Percentiles rank a stretch among this genome's conserved stretches.
Conservation (phyloP, 164 flowering plant species). For the Buxus sempervirens region DNA sequence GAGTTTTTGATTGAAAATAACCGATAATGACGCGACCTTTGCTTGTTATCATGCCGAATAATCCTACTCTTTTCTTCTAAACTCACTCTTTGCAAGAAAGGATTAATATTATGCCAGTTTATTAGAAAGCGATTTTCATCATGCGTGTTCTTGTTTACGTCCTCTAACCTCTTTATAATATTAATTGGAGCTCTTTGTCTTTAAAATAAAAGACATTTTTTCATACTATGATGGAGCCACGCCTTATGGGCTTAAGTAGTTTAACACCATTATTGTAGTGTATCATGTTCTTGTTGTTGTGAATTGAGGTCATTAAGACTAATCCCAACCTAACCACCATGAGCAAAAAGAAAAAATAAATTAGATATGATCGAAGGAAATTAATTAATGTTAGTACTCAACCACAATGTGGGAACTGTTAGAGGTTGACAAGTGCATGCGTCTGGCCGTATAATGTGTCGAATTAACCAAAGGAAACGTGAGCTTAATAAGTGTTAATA, state of each 20-base stretch:
- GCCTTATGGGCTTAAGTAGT: neutral
- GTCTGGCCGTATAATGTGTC: too few relatives aligned
- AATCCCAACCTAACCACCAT: neutral
- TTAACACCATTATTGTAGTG: too few relatives aligned
- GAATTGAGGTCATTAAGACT: neutral
- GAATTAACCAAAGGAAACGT: too few relatives aligned
- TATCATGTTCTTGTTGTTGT: neutral
- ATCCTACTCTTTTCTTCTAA: neutral
- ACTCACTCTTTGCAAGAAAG: too few relatives aligned
- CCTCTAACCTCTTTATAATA: neutral
- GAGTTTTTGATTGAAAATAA: neutral
- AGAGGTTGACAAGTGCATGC: too few relatives aligned
- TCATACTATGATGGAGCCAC: neutral
- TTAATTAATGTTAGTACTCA: too few relatives aligned
- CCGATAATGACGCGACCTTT: neutral
- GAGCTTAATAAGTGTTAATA: too few relatives aligned
- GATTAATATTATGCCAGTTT: too few relatives aligned
- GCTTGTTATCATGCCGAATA: neutral
- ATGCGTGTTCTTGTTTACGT: neutral
- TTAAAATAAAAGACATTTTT: too few relatives aligned
- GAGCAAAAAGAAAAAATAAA: neutral
- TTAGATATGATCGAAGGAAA: too few relatives aligned
- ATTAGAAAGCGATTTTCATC: neutral
- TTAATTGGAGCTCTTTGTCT: neutral
- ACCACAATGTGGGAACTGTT: too few relatives aligned